Percentiles rank a stretch among this genome's conserved stretches.
Evolutionary conservation across 2,329 filamentous ascomycete species (phyloP).

Genomic region (Davidsoniella neocaledoniae): DNA sequence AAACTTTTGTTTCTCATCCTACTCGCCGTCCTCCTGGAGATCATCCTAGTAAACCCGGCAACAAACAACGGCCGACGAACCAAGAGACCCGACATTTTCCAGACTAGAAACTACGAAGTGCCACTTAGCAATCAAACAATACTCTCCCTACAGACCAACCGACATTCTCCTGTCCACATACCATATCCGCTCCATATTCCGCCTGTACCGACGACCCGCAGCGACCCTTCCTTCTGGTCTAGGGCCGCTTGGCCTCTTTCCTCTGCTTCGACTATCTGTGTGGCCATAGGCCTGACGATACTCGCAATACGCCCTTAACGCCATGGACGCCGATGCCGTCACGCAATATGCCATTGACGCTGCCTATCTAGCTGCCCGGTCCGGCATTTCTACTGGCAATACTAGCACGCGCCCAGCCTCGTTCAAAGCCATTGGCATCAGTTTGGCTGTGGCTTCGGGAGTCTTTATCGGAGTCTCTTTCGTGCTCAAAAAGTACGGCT

Average conservation of each 20-base stretch:
- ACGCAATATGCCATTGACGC: conserved; percentile 4
- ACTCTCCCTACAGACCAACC: no score
- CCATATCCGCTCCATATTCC: not conserved
- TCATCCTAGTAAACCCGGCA: no score
- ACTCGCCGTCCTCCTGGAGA: no score
- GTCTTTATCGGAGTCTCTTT: conserved; percentile 90
- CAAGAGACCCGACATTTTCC: no score
- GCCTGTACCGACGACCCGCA: not conserved
- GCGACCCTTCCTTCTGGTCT: not conserved
- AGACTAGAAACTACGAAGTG: no score
- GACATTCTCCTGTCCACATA: no score
- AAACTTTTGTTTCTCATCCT: no score
- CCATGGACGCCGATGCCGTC: conserved; percentile 4
- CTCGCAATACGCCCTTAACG: no score
- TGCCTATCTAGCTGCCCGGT: conserved; percentile 18
- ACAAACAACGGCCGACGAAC: no score
- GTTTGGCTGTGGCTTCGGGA: conserved; percentile 71
- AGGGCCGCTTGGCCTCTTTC: conserved; percentile 1
- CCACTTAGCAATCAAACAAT: no score
- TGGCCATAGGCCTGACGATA: not conserved
- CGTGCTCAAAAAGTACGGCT: conserved; percentile 82
- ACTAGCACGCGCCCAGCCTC: conserved; percentile 26
- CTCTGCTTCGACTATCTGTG: not conserved
- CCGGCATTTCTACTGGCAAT: conserved; percentile 20
- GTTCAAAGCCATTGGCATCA: conserved; percentile 79